Evolutionary conservation across 148 eudicot genomes (phyloP).

Genomic region (Persicaria maculosa): DNA sequence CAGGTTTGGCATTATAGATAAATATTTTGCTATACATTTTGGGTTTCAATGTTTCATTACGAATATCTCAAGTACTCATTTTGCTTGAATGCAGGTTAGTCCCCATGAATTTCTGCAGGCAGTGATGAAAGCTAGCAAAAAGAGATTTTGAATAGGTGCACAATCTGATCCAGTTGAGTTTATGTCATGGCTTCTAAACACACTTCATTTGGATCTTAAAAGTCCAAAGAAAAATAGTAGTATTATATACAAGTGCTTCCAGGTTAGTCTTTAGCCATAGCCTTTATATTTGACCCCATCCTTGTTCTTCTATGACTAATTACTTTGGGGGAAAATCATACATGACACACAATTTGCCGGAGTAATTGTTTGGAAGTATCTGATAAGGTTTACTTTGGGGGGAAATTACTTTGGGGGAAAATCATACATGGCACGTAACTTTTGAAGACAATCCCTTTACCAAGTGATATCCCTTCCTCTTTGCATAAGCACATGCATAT

Average conservation of each 20-base stretch:
- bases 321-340: no score
- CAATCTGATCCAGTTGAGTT: slow-evolving; percentile 97
- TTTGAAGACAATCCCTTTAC: no score
- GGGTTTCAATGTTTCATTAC: slow-evolving; percentile 4
- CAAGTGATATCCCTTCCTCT: no score
- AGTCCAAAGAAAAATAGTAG: slow-evolving; percentile 60
- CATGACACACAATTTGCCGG: no score
- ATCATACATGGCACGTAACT: no score
- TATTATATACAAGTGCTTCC: slow-evolving; percentile 85
- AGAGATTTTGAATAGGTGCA: slow-evolving; percentile 71
- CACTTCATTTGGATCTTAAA: slow-evolving; percentile 66
- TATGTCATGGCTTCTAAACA: slow-evolving; percentile 93
- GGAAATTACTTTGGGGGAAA: no score
- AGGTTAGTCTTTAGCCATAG: slow-evolving; percentile 36
- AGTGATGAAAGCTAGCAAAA: slow-evolving; percentile 88
- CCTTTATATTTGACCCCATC: not conserved
- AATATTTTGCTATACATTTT: not conserved
- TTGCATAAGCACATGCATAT: no score
- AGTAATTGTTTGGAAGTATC: no score
- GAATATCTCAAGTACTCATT: slow-evolving; percentile 8
- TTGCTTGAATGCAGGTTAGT: slow-evolving; percentile 59
- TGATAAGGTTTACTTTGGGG: no score
- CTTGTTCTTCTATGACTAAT: slow-evolving; percentile 4
- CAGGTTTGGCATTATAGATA: slow-evolving; percentile 47
- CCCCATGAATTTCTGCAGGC: slow-evolving; percentile 99